Conservation (phyloP, 441 rosid genomes). For the Gossypium lobatum region DNA sequence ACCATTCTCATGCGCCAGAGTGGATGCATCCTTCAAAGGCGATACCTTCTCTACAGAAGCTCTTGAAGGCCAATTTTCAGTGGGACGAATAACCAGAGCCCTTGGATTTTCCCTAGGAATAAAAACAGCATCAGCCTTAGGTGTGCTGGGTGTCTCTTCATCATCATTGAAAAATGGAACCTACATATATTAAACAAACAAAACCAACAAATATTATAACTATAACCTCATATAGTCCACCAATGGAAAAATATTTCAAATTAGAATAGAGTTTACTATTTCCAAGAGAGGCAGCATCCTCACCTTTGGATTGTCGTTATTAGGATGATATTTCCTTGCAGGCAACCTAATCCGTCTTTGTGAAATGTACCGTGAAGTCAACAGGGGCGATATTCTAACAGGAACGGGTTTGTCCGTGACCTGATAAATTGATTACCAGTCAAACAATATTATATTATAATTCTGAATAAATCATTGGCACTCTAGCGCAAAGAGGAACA, state of each 20-base stretch:
- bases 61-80: constrained; percentile 63
- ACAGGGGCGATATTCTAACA: constrained; percentile 67
- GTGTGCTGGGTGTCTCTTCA: constrained; percentile 82
- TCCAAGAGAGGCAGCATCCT: constrained; percentile 9
- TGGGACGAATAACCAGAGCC: constrained; percentile 71
- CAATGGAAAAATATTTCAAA: constrained; percentile 7
- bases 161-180: constrained; percentile 83
- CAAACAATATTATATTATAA: not conserved
- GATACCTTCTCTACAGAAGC: constrained; percentile 42
- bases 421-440: constrained; percentile 27
- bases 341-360: constrained; percentile 77
- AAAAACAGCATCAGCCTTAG: constrained; percentile 86
- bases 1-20: constrained; percentile 60
- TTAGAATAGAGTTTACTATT: not conserved
- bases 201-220: not conserved
- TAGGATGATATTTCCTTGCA: constrained; percentile 75
- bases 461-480: not conserved
- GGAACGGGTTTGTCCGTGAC: constrained; percentile 81
- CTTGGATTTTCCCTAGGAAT: constrained; percentile 95
- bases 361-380: constrained; percentile 79
- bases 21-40: constrained; percentile 36
- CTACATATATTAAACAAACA: constrained; percentile 35
- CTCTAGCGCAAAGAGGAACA: not conserved
- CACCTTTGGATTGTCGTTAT: constrained; percentile 65
- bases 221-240: constrained; percentile 15